Percentiles rank a stretch among this genome's conserved stretches.
These are phyloP conservation scores for Amanita bisporigera DNA, from an alignment of 1,284 basidiomycete species.

Conservation along the genomic window DNA sequence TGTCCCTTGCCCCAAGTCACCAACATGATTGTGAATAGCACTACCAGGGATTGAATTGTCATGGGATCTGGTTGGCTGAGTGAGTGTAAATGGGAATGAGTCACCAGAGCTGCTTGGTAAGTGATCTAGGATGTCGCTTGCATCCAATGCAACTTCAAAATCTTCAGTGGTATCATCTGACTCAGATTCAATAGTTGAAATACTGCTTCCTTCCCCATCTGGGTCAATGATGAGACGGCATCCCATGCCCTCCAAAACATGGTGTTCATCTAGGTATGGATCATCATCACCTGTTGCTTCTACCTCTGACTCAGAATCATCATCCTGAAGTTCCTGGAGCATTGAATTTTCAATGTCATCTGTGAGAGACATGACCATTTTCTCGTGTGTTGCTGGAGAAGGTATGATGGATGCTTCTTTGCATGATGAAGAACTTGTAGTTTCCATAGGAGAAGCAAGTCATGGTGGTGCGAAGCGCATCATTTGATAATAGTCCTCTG, in stretches of 20 bases:
- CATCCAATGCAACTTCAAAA: not conserved
- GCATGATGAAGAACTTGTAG: not conserved
- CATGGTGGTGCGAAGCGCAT: too few relatives aligned
- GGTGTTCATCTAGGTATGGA: not conserved
- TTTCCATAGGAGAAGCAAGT: not conserved
- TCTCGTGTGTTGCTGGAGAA: not conserved
- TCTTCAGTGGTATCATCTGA: not conserved
- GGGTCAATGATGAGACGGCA: not conserved
- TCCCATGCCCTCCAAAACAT: not conserved
- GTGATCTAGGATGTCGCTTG: not conserved
- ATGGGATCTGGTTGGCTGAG: not conserved
- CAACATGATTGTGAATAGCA: too few relatives aligned
- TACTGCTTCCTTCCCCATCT: not conserved
- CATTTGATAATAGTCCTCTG: too few relatives aligned
- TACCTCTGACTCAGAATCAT: not conserved
- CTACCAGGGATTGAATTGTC: not conserved
- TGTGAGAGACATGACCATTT: not conserved
- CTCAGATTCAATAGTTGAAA: not conserved
- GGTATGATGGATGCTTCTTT: not conserved
- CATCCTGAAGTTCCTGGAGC: not conserved
- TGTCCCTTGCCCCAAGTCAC: not conserved
- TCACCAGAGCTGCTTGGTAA: not conserved
- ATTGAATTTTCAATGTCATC: conserved; percentile 1
- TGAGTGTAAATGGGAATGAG: not conserved
- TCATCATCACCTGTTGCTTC: not conserved